phyloP scores from a whole-genome alignment of 257 asterid species.

The Craterostigma plantagineum region DNA sequence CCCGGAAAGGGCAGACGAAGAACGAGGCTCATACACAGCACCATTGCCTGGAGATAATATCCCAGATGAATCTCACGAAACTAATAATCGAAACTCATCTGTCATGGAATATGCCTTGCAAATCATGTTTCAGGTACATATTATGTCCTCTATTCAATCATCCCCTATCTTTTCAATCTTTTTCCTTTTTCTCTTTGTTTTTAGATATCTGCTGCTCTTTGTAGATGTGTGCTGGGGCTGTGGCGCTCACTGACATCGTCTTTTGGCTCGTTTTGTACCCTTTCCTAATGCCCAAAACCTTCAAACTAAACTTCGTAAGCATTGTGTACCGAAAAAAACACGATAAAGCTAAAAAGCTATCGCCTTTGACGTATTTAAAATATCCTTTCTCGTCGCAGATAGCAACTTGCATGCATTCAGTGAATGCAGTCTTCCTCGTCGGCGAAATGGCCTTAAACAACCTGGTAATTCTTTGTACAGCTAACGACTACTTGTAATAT shows the following conservation, averaged over 20 bases:
- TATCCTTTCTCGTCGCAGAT: not conserved
- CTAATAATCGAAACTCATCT: constrained; percentile 20
- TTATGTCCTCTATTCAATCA: constrained; percentile 3
- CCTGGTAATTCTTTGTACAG: constrained; percentile 11
- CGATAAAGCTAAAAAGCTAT: not conserved
- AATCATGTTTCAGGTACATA: constrained; percentile 62
- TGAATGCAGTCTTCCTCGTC: constrained; percentile 24
- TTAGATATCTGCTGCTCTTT: constrained; percentile 2
- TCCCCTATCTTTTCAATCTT: too few relatives aligned
- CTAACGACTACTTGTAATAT: not conserved
- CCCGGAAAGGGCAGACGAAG: constrained; percentile 20
- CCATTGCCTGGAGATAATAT: constrained; percentile 12
- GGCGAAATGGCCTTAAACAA: constrained; percentile 18
- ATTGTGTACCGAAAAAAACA: too few relatives aligned
- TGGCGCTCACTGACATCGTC: constrained; percentile 53
- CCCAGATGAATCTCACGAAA: constrained; percentile 13
- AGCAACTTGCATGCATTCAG: constrained; percentile 20
- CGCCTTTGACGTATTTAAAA: not conserved
- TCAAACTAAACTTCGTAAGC: constrained; percentile 43
- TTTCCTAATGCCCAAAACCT: constrained; percentile 20
- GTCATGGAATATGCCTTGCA: constrained; percentile 43
- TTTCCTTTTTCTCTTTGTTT: not conserved
- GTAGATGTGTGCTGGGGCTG: constrained; percentile 78
- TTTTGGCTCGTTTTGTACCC: constrained; percentile 65
- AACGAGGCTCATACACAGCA: constrained; percentile 25